phyloP scores from a whole-genome alignment of 2,329 filamentous ascomycete species.

The Monilinia polystroma region DNA sequence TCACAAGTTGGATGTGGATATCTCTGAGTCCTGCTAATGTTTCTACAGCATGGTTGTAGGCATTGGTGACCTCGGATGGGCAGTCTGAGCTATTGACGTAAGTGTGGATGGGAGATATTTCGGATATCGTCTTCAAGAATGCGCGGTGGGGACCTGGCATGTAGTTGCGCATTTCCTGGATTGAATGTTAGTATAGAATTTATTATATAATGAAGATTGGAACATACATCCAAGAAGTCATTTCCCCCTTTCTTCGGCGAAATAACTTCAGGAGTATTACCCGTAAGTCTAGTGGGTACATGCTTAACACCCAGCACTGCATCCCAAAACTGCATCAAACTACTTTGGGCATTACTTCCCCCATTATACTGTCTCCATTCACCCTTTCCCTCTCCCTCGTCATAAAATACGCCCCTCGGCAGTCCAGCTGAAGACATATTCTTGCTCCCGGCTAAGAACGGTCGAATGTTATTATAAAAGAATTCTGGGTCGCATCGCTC shows the following conservation, averaged over 20 bases:
- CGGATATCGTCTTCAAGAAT: conserved; percentile 71
- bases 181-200: not conserved
- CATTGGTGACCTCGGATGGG: conserved; percentile 47
- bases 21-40: conserved; percentile 76
- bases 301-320: conserved; percentile 83
- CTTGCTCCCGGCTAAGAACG: conserved; percentile 86
- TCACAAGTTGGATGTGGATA: conserved; percentile 86
- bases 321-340: conserved; percentile 90
- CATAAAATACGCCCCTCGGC: conserved; percentile 80
- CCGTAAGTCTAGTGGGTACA: conserved; percentile 39
- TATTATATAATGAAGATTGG: not conserved
- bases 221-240: conserved; percentile 32
- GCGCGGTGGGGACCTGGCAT: conserved; percentile 83
- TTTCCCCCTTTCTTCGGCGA: conserved; percentile 26
- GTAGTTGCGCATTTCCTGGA: conserved; percentile 73
- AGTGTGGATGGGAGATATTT: conserved; percentile 70
- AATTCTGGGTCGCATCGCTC: conserved; percentile 82
- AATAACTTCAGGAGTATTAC: conserved; percentile 35
- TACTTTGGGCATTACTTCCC: conserved; percentile 91
- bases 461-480: conserved; percentile 87
- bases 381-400: conserved; percentile 65
- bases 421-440: conserved; percentile 87
- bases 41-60: conserved; percentile 73
- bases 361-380: conserved; percentile 78
- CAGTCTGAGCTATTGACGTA: conserved; percentile 56